Evolutionary conservation across 495 filamentous ascomycete genomes (phyloP).

Genomic region (Aspergillus haitiensis): DNA sequence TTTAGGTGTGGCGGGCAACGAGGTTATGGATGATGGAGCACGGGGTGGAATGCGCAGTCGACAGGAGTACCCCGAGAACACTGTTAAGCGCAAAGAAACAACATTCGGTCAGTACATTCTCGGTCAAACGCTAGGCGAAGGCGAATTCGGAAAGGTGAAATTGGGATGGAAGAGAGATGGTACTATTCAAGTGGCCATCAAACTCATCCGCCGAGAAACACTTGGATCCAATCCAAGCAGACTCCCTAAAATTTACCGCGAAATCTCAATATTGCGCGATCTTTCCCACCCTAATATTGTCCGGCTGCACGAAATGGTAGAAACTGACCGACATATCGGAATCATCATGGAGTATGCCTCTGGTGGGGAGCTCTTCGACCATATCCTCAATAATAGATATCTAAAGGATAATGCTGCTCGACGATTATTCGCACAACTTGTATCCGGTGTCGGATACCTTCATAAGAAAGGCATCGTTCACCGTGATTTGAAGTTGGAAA

Average conservation of each 20-base stretch:
- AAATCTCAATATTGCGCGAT: slow-evolving; percentile 85
- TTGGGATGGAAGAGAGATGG: slow-evolving; percentile 98
- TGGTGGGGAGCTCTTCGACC: slow-evolving; percentile 96
- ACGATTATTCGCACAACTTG: slow-evolving; percentile 89
- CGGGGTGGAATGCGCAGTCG: slow-evolving; percentile 66
- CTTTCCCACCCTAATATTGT: slow-evolving; percentile 96
- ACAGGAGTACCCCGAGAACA: slow-evolving; percentile 67
- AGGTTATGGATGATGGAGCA: slow-evolving; percentile 61
- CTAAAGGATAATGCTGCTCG: slow-evolving; percentile 90
- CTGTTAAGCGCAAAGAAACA: slow-evolving; percentile 66
- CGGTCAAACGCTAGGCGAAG: slow-evolving; percentile 95
- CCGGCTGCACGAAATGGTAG: slow-evolving; percentile 95
- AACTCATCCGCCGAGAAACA: slow-evolving; percentile 89
- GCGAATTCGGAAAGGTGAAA: slow-evolving; percentile 98
- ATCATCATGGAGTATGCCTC: slow-evolving; percentile 99
- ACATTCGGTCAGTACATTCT: slow-evolving; percentile 94
- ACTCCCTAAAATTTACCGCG: slow-evolving; percentile 94
- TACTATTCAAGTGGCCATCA: slow-evolving; percentile 94
- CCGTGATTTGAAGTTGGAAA: slow-evolving; percentile 95
- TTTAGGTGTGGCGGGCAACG: slow-evolving; percentile 53
- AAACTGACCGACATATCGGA: slow-evolving; percentile 93
- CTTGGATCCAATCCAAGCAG: slow-evolving; percentile 83
- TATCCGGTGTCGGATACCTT: slow-evolving; percentile 95
- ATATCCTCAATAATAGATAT: slow-evolving; percentile 94
- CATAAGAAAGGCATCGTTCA: slow-evolving; percentile 99